Evolutionary conservation across 371 early-diverging fungal species (phyloP), one percentile per base, ranked within the genome.

Genomic region (Rhizomucor miehei): DNA sequence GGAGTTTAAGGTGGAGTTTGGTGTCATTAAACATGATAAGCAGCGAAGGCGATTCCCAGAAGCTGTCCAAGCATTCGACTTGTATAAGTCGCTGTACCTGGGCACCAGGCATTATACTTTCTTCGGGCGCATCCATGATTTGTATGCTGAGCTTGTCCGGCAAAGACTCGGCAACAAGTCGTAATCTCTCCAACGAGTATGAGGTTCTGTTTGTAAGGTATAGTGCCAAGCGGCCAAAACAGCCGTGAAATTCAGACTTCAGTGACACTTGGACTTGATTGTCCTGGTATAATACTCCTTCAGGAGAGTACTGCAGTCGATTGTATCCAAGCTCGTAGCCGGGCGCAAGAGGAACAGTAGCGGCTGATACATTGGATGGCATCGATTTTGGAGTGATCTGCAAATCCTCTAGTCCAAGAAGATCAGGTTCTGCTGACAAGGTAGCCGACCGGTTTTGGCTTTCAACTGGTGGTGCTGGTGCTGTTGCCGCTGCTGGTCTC

Each of bases 251-350:
- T 67, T 95, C 95, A 1, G 90, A 78, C 50, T 94, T 93, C 58
- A 97, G 52, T 3, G 94, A 93, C 9, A 96, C 81, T 62, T 94
- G 93, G 39, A 97, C 51, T 46, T 86, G 81, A 1, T 73, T 67
- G 67, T 96, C 93, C 65, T 96, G 94, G 63, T 90, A 94, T 38
- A 98, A 67, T 0, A 96, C 86, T 14, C 98, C 98, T 66, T 93
- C 93, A 35, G 74, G 51, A 5, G 73, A 76, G 60, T 82, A 87
- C 29, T 81, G 71, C 12, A 88, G 58, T 35, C 79, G 75, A 45
- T 86, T 77, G 54, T 77, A 86, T 51, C 82, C 79, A 40, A 73
- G 72, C 47, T 84, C 85, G 44, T 79, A 77, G 12, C 77, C 82
- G 2, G 78, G 71, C 0, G 81, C 75, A 41, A 84, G 49, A 13